A percentile compares a stretch with the other conserved stretches of the same genome.
Evolutionary conservation across 495 filamentous ascomycete genomes (phyloP).

Genomic region (Annulohypoxylon stygium): DNA sequence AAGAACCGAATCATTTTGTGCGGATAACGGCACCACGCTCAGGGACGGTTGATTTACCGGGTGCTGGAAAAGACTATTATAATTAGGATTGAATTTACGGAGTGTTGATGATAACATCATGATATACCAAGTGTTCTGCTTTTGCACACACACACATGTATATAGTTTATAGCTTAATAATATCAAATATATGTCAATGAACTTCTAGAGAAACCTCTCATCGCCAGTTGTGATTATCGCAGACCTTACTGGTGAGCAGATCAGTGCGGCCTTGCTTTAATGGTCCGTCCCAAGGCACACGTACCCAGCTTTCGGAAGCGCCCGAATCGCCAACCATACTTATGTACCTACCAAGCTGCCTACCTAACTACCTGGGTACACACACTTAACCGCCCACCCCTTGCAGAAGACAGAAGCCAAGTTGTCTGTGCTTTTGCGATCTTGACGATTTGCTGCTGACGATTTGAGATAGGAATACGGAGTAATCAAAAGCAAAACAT

Average conservation of each 20-base stretch:
- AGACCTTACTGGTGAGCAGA: neutral
- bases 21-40: constrained; percentile 40
- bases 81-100: neutral
- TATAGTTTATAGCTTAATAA: constrained; percentile 9
- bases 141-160: too few relatives aligned
- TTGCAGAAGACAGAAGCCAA: neutral
- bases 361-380: too few relatives aligned
- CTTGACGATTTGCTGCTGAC: neutral
- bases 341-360: too few relatives aligned
- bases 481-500: constrained; percentile 16
- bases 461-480: constrained; percentile 7
- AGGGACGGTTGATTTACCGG: constrained; percentile 32
- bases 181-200: neutral
- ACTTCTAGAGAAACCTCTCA: neutral
- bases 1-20: constrained; percentile 35
- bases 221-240: too few relatives aligned
- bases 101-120: neutral
- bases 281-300: neutral
- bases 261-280: neutral
- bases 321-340: neutral
- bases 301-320: neutral
- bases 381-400: neutral
- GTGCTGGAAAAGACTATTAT: constrained; percentile 28
- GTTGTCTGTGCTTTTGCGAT: constrained; percentile 13
- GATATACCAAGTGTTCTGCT: too few relatives aligned